Percentiles rank a stretch among this genome's conserved stretches.
Evolutionary conservation across 768 basidiomycete species (phyloP).

Genomic region (Suillus plorans): DNA sequence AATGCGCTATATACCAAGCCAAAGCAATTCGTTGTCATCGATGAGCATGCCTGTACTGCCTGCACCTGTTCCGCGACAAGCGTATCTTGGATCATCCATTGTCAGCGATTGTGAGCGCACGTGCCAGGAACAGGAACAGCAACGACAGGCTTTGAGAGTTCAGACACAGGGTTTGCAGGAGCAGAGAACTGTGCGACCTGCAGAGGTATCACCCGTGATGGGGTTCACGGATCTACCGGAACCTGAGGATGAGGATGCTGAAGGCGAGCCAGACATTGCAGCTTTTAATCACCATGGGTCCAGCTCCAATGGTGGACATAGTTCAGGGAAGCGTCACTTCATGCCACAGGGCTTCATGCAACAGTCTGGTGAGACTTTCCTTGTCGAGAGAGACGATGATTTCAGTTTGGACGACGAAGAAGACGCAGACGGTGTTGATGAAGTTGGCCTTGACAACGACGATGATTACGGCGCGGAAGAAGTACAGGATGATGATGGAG

Average conservation of each 20-base stretch:
- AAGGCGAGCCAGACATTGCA: constrained; percentile 31
- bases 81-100: constrained; percentile 30
- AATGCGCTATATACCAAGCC: constrained; percentile 23
- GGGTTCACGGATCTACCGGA: constrained; percentile 28
- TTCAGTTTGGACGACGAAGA: constrained; percentile 19
- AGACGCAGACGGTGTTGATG: constrained; percentile 28
- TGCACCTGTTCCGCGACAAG: constrained; percentile 33
- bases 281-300: constrained; percentile 26
- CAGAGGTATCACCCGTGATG: constrained; percentile 33
- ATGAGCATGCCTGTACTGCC: constrained; percentile 22
- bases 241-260: constrained; percentile 35
- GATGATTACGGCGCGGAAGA: constrained; percentile 31
- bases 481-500: constrained; percentile 24
- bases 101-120: constrained; percentile 35
- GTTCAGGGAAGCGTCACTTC: constrained; percentile 20
- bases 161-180: constrained; percentile 32
- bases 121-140: constrained; percentile 39
- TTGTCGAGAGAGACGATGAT: constrained; percentile 18
- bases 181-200: constrained; percentile 32
- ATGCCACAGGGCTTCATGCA: constrained; percentile 17
- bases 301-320: constrained; percentile 24
- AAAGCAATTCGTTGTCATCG: constrained; percentile 21
- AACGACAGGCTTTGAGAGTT: constrained; percentile 28
- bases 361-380: constrained; percentile 18
- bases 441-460: constrained; percentile 19